Evolutionary conservation across 306 rosid species (phyloP).

Genomic region (Begonia peltatifolia): DNA sequence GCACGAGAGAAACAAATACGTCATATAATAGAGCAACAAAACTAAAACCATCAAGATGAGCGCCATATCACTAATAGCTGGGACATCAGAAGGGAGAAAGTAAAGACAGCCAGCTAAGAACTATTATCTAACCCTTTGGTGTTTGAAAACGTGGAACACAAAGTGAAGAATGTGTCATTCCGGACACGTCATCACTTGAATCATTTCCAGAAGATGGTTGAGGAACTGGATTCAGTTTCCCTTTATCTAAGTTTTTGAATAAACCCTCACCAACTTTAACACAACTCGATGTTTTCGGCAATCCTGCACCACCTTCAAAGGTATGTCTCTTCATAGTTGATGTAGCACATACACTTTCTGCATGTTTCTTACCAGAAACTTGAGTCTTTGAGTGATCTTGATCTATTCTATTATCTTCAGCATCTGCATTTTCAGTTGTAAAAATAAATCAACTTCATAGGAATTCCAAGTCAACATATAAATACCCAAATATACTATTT

Average conservation of each 20-base stretch:
- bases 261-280: constrained; percentile 51
- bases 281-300: constrained; percentile 62
- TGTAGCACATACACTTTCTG: constrained; percentile 37
- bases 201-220: constrained; percentile 25
- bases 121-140: constrained; percentile 29
- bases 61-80: background rate
- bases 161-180: constrained; percentile 30
- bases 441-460: background rate
- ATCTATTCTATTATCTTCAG: constrained; percentile 18
- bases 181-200: constrained; percentile 19
- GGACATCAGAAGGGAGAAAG: no score
- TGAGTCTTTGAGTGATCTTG: constrained; percentile 30
- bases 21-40: background rate
- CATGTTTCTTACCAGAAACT: constrained; percentile 48
- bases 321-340: constrained; percentile 50
- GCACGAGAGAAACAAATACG: constrained; percentile 13
- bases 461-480: no score
- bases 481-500: constrained; percentile 10
- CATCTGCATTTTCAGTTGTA: constrained; percentile 19
- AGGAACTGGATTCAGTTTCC: constrained; percentile 23
- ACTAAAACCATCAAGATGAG: constrained; percentile 2
- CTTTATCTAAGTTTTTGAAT: constrained; percentile 50
- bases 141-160: constrained; percentile 24
- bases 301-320: constrained; percentile 40
- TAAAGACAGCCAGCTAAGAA: constrained; percentile 1